Percentiles rank a stretch among this genome's conserved stretches.
Conservation (phyloP, 1,139 yeast genomes). For the Blastobotrys illinoisensis region DNA sequence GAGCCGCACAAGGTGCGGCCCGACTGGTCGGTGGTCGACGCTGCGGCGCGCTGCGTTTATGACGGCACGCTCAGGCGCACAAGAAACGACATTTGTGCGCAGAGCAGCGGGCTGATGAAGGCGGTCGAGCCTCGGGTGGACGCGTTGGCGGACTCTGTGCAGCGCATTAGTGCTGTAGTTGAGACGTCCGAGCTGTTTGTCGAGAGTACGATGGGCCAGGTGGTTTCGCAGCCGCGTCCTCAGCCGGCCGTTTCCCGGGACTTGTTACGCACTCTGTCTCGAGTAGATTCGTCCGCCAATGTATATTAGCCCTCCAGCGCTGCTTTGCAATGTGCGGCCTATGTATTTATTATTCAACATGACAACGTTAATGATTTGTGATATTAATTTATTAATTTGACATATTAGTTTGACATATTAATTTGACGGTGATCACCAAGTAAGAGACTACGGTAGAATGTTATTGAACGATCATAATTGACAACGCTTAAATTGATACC, state of each 20-base stretch:
- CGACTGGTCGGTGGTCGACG: background rate
- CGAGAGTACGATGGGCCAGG: conserved; percentile 11
- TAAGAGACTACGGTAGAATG: no score
- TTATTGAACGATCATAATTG: no score
- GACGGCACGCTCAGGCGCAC: background rate
- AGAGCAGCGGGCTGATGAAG: background rate
- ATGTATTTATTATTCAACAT: no score
- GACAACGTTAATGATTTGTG: no score
- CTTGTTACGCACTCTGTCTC: conserved; percentile 17
- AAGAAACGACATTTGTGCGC: background rate
- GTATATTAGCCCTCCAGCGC: background rate
- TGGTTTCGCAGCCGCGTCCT: conserved; percentile 1
- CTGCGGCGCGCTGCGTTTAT: background rate
- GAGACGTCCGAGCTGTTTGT: conserved; percentile 14
- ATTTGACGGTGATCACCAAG: no score
- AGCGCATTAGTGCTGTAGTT: conserved; percentile 13
- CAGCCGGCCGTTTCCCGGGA: conserved; percentile 9
- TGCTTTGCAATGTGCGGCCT: background rate
- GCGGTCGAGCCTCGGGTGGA: conserved; percentile 9
- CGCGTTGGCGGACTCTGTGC: conserved; percentile 10
- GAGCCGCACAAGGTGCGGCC: background rate
- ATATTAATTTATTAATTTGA: no score
- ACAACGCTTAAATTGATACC: no score
- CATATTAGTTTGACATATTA: no score
- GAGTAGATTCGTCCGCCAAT: conserved; percentile 5